Base-by-base conservation (phyloP, 768 basidiomycete genomes). In the Peribolospora baueri region DNA sequence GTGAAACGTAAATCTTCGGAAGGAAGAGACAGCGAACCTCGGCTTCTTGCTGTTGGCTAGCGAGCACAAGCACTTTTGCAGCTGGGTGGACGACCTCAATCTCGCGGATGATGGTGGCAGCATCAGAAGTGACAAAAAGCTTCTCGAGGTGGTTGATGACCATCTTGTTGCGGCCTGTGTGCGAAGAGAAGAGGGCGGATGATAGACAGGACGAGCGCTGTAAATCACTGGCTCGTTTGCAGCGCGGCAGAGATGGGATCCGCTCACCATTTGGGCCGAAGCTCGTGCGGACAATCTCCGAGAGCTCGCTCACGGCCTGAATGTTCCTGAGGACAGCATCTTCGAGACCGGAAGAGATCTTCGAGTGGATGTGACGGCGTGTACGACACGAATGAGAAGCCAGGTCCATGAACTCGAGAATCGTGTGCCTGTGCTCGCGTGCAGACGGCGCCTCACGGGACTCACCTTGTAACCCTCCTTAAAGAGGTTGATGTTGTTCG, bases 11-110 rank as follows among this genome's bases (percentile, higher is more conserved):
- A 38, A 14, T 49, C 14, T 11, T 46, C 11, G 38, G 14, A 42
- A 45, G n/a, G 48, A 10, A 41, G 7, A 49, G 37, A 10, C 10
- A 40, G 50, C 76, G 58, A 56, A 86, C 88, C 76, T 97, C 91
- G 0, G 79, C 68, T 67, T 95, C 93, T 67, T 97, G 93, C 9
- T 91, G 84, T 64, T 95, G 88, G 38, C 84, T 85, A 38, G 88
- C 86, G 87, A 95, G 93, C 10, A 95, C 91, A n/a, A 97, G 71
- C n/a, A 98, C 73, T 66, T 97, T 98, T 41, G 90, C 93, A 5
- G 91, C 93, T 1, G 93, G 93, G 68, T 98, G 93, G 11, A 97
- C 87, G 55, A 98, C 87, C 66, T 98, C 93, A 65, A 97, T 80
- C 71, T 98, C 93, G 60, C 82, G 76, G 64, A 98, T 87, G 69